Base-by-base conservation (phyloP, 164 flowering plant species). In the Platanus orientalis region DNA sequence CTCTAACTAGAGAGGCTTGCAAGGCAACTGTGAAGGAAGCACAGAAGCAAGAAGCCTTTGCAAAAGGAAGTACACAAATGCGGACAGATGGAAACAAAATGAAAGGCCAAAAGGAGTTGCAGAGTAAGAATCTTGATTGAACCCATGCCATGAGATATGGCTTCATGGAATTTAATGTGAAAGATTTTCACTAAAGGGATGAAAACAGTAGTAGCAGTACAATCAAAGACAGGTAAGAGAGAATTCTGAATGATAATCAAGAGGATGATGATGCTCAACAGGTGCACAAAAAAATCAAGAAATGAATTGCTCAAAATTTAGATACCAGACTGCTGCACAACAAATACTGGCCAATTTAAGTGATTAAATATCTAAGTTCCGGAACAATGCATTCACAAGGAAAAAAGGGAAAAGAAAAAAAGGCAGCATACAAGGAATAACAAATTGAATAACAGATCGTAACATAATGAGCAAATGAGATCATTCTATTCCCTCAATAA, bases 1-100 rank as follows among this genome's bases (percentile, higher is more conserved):
- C 69, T 75, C 80, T 79, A 78, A 76, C 23, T 44, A 71, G 54
- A 75, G 47, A 79, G 74, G 73, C 83, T 86, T 83, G 80, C 79
- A 75, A 76, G 69, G 82, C 72, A 78, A 80, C 92, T 86, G 81
- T 84, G 87, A 71, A 80, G 80, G 76, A 81, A 74, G 78, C 77
- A 80, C 75, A 78, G 87, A 76, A 84, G 83, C 90, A 80, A 79
- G 85, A 81, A 82, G 84, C 82, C 83, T 81, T 84, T 78, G 81
- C 69, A 78, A 84, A 69, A 83, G 82, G 77, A 85, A 77, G 86
- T 71, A 76, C 60, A 79, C 59, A 78, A 76, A 80, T 69, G 74
- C 72, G 73, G 94, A 80, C 75, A 80, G 92, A 82, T 58, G 75
- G 88, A 76, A 79, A 84, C 72, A 80, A 83, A 76, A 80, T 61